Base-by-base conservation (phyloP, 148 eudicot genomes). In the Nyssa sinensis region DNA sequence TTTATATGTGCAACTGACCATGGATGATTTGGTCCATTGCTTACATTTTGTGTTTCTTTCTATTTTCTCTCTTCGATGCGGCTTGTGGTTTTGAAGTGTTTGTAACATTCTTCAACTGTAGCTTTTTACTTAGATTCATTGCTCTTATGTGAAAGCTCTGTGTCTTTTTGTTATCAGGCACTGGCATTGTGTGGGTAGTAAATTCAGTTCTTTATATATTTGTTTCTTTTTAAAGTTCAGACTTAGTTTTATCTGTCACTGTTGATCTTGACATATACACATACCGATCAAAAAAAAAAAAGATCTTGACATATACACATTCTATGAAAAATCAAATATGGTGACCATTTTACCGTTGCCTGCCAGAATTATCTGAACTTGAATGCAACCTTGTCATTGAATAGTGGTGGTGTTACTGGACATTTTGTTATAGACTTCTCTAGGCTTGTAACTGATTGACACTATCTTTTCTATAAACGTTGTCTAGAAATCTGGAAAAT, bases 1-100 rank as follows among this genome's bases (percentile, higher is more conserved):
- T 66, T 62, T 94, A 90, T 86, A 75, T 82, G 55, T 94, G 97
- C 81, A 91, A 90, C 80, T 94, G 80, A 88, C 27, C 57, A 61
- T 27, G 31, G 41, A 67, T 71, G 64, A 62, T 71, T 51, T 64
- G 75, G 72, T 66, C 61, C 34, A 29, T 19, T 55, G 23, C 21
- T 55, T 55, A n/a, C 59, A 55, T 23, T 24, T 51, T 70, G 71
- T 74, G 72, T 80, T 74, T 84, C 62, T 77, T 66, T 72, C 72
- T 39, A 25, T 62, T 68, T 74, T 60, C 64, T 66, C 57, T 53
- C 62, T 75, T 71, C 63, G 70, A 68, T 71, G 78, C 28, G 70
- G 75, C 80, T 49, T 80, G 85, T 78, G 71, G 8, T 78, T 76
- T 79, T 66, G 73, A 81, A 72, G 61, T 79, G 65, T 62, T 66